phyloP scores from a whole-genome alignment of 2,329 filamentous ascomycete genomes.

The Aspergillus oerlinghausenensis region DNA sequence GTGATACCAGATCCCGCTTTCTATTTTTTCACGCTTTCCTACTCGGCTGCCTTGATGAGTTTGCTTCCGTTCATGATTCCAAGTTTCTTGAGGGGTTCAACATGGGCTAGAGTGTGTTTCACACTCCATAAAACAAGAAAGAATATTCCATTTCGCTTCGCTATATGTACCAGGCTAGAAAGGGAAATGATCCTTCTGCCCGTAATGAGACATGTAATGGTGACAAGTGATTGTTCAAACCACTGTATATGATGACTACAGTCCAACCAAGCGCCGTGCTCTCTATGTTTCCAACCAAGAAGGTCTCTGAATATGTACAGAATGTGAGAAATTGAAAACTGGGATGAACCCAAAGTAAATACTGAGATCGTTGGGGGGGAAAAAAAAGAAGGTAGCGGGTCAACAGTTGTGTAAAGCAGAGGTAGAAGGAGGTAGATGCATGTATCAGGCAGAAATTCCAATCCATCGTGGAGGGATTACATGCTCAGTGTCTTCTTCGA shows the following conservation, averaged over 20 bases:
- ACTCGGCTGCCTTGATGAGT: neutral
- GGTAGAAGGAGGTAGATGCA: neutral
- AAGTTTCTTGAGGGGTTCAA: too few relatives aligned
- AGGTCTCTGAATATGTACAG: constrained; percentile 1
- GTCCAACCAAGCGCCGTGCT: neutral
- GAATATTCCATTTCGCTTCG: neutral
- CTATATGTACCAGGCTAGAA: neutral
- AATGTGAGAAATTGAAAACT: neutral
- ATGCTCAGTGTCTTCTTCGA: constrained; percentile 13
- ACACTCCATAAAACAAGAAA: neutral
- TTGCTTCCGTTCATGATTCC: too few relatives aligned
- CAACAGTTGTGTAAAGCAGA: neutral
- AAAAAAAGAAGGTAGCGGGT: neutral
- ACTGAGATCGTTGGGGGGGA: neutral
- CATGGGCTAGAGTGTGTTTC: neutral
- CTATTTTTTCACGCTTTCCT: neutral
- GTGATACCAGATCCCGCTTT: neutral
- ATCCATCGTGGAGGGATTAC: constrained; percentile 27
- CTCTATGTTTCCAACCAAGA: neutral
- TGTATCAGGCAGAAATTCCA: constrained; percentile 19
- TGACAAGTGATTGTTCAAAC: neutral
- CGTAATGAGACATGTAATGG: neutral
- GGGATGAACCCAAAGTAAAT: neutral
- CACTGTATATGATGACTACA: neutral
- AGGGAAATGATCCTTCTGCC: constrained; percentile 1